phyloP scores from a whole-genome alignment of 371 early-diverging fungal species.

The Umbelopsis sp. region DNA sequence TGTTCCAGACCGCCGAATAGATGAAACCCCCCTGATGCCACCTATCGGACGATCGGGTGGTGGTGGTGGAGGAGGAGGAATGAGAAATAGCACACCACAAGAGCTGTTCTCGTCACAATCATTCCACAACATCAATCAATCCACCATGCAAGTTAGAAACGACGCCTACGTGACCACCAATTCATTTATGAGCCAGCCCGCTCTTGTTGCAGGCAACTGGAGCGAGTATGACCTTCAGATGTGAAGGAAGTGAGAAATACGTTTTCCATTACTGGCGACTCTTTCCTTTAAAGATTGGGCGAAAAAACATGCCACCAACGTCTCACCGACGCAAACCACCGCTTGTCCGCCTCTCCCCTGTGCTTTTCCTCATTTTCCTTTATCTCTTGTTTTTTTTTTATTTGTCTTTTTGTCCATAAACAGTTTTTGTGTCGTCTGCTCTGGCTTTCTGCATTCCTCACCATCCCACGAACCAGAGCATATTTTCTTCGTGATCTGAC shows the following conservation, averaged over 20 bases:
- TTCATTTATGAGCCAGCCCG: conserved; percentile 37
- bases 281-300: too few relatives aligned
- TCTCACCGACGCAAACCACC: neutral
- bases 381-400: neutral
- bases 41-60: conserved; percentile 13
- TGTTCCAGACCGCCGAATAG: conserved; percentile 9
- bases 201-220: conserved; percentile 30
- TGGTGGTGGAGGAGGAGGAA: conserved; percentile 8
- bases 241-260: conserved; percentile 16
- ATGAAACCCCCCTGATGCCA: conserved; percentile 10
- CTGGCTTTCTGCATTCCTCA: too few relatives aligned
- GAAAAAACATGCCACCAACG: neutral
- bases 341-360: neutral
- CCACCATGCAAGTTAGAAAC: conserved; percentile 26
- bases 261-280: neutral
- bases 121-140: conserved; percentile 33
- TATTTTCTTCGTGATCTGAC: too few relatives aligned
- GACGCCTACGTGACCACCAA: conserved; percentile 25
- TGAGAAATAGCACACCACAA: conserved; percentile 33
- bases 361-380: neutral
- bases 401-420: conserved; percentile 5
- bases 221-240: conserved; percentile 37
- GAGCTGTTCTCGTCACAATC: conserved; percentile 35
- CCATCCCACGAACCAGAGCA: too few relatives aligned
- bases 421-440: neutral